phyloP scores from a whole-genome alignment of 1,284 basidiomycete species.

The Cystobasidiaceae sp. region DNA sequence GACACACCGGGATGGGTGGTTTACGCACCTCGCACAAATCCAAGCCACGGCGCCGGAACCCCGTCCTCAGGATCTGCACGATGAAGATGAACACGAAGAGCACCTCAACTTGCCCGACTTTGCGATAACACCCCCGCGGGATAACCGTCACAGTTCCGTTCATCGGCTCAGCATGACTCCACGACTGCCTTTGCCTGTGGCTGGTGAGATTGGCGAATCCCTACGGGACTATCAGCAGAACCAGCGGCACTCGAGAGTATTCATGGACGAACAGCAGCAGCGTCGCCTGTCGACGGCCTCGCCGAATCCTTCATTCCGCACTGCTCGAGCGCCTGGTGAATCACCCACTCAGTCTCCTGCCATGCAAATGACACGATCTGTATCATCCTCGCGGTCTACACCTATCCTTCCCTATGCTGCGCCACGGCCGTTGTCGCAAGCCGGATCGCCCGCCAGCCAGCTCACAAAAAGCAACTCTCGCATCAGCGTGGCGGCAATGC shows the following conservation, averaged over 20 bases:
- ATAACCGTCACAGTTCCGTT: not conserved
- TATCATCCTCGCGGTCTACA: not conserved
- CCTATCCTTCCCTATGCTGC: not conserved
- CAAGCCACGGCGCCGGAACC: conserved; percentile 58
- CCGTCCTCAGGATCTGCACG: conserved; percentile 37
- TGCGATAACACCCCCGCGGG: conserved; percentile 14
- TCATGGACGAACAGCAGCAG: conserved; percentile 22
- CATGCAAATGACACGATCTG: conserved; percentile 14
- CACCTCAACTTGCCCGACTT: conserved; percentile 1
- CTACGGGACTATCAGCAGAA: conserved; percentile 15
- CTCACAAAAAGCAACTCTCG: conserved; percentile 14
- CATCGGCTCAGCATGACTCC: conserved; percentile 16
- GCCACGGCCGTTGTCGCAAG: not conserved
- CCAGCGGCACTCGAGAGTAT: conserved; percentile 8
- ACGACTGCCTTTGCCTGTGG: not conserved
- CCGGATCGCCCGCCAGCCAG: not conserved
- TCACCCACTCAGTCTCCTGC: not conserved
- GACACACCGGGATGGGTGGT: conserved; percentile 48
- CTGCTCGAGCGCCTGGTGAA: not conserved
- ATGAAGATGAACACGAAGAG: conserved; percentile 12
- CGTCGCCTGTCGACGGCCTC: conserved; percentile 3
- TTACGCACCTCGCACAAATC: conserved; percentile 47
- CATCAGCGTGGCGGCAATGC: conserved; percentile 32
- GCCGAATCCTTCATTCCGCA: conserved; percentile 1
- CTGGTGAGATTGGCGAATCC: conserved; percentile 3